phyloP scores from a whole-genome alignment of 2,329 filamentous ascomycete species.

The Coleophoma eucalyptorum region DNA sequence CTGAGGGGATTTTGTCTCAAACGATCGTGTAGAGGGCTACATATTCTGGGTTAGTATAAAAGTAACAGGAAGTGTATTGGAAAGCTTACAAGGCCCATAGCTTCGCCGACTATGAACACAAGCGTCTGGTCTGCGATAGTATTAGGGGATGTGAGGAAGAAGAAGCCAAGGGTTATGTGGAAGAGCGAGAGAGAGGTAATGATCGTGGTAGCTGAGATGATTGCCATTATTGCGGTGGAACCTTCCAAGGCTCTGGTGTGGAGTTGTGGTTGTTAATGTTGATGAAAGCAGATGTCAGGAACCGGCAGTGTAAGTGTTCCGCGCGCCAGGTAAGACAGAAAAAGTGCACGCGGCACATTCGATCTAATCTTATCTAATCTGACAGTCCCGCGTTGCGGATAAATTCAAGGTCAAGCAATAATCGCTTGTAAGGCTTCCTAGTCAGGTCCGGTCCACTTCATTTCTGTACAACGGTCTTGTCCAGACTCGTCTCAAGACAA shows the following conservation, averaged over 20 bases:
- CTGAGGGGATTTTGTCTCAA: conserved; percentile 65
- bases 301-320: no score
- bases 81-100: conserved; percentile 69
- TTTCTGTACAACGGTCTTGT: no score
- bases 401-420: no score
- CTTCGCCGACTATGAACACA: conserved; percentile 77
- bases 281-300: no score
- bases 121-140: conserved; percentile 74
- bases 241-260: no score
- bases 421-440: no score
- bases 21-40: conserved; percentile 62
- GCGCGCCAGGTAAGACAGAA: no score
- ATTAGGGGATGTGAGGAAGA: conserved; percentile 72
- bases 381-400: no score
- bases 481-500: neutral
- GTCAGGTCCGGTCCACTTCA: no score
- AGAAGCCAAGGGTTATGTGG: conserved; percentile 78
- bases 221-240: conserved; percentile 57
- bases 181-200: conserved; percentile 80
- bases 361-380: no score
- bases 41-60: neutral
- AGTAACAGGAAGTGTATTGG: neutral
- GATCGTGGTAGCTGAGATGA: conserved; percentile 77
- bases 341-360: no score
- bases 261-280: no score